phyloP scores from a whole-genome alignment of 352 stramenopile species.

The Blastocystis sp. region DNA sequence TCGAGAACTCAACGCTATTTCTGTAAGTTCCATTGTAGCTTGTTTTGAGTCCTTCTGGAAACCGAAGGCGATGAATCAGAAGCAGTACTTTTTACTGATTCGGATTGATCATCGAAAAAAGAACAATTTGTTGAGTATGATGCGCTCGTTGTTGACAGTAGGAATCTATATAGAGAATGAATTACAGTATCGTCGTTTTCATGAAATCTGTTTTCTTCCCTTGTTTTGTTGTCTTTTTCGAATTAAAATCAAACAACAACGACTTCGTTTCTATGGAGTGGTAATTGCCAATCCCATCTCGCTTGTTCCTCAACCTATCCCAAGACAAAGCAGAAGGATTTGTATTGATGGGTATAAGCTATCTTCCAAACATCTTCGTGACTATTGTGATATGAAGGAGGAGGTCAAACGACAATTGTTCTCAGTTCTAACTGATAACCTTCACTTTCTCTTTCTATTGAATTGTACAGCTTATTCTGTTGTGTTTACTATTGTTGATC shows the following conservation, averaged over 20 bases:
- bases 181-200: background rate
- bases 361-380: background rate
- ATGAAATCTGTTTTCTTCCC: background rate
- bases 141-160: background rate
- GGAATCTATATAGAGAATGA: background rate
- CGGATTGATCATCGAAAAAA: background rate
- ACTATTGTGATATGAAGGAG: background rate
- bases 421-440: background rate
- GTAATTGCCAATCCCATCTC: background rate
- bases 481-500: background rate
- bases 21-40: background rate
- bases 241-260: background rate
- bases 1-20: background rate
- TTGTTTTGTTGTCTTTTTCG: conserved; percentile 4
- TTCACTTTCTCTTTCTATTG: background rate
- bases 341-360: background rate
- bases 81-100: background rate
- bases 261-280: background rate
- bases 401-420: background rate
- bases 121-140: background rate
- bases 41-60: background rate
- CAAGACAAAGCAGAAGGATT: background rate
- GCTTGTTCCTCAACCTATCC: background rate
- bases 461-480: background rate
- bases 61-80: background rate